Percentiles rank a stretch among this genome's conserved stretches.
phyloP scores from a whole-genome alignment of 164 flowering plant genomes.

The Echeveria elegans region DNA sequence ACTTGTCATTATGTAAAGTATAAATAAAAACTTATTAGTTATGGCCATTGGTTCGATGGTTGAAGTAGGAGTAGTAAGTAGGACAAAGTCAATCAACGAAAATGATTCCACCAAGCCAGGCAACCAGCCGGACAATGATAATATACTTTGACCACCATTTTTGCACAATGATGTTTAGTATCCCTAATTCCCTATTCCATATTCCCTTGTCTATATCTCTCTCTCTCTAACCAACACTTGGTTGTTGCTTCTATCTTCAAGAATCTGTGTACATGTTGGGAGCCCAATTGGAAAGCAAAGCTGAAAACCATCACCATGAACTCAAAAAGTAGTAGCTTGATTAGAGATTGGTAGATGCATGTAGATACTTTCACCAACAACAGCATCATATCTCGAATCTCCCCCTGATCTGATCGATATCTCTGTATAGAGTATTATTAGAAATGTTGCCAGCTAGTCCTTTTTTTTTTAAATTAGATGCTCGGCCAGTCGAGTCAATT shows the following conservation, averaged over 20 bases:
- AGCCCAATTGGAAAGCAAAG: background rate
- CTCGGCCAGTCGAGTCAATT: no score
- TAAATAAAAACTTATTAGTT: no score
- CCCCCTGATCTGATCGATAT: background rate
- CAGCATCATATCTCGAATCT: background rate
- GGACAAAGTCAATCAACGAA: background rate
- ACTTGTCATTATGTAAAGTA: no score
- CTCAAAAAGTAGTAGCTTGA: background rate
- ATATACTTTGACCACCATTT: background rate
- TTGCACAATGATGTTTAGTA: background rate
- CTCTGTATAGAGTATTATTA: no score
- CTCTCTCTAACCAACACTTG: background rate
- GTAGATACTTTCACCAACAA: background rate
- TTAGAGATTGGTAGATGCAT: no score
- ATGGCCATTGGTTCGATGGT: no score
- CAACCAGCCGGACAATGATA: background rate
- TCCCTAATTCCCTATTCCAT: no score
- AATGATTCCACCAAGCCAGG: background rate
- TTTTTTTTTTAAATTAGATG: no score
- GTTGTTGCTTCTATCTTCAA: background rate
- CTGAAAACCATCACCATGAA: constrained; percentile 1
- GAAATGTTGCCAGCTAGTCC: no score
- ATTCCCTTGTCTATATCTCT: no score
- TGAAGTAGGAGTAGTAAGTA: background rate
- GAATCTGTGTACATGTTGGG: background rate